phyloP scores from a whole-genome alignment of 2,329 filamentous ascomycete species.

The Rutstroemia sp. region DNA sequence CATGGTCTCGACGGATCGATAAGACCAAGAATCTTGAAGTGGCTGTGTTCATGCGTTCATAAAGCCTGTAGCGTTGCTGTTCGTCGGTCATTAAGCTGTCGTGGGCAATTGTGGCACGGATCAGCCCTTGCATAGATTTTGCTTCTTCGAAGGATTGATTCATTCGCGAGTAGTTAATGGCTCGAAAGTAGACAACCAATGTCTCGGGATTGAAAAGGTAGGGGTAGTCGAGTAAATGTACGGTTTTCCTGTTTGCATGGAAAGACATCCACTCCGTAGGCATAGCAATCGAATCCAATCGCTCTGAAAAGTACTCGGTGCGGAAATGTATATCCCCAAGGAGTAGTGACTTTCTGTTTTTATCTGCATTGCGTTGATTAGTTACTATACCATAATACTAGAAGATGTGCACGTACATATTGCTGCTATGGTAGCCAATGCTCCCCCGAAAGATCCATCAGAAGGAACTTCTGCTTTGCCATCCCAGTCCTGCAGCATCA shows the following conservation, averaged over 20 bases:
- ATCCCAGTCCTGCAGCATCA: conserved; percentile 76
- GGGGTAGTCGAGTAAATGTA: conserved; percentile 73
- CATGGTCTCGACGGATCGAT: conserved; percentile 57
- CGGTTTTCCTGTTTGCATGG: conserved; percentile 49
- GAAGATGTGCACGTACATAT: conserved; percentile 52
- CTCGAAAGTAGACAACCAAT: conserved; percentile 76
- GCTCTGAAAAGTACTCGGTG: conserved; percentile 67
- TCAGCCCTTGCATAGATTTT: conserved; percentile 47
- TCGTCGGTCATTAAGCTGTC: conserved; percentile 48
- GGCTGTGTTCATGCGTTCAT: conserved; percentile 56
- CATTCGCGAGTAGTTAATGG: conserved; percentile 85
- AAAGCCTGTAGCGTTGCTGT: conserved; percentile 53
- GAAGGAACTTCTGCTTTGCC: conserved; percentile 62
- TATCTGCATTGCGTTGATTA: conserved; percentile 38
- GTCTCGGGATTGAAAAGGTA: conserved; percentile 70
- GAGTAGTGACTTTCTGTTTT: conserved; percentile 54
- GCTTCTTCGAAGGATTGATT: conserved; percentile 68
- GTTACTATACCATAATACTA: not conserved
- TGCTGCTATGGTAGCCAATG: conserved; percentile 63
- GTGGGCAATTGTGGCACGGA: conserved; percentile 44
- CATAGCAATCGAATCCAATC: conserved; percentile 67
- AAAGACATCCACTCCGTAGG: conserved; percentile 65
- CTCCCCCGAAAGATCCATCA: conserved; percentile 67
- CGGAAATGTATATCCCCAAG: conserved; percentile 64
- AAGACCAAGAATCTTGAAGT: conserved; percentile 66